Evolutionary conservation across 2,329 filamentous ascomycete genomes (phyloP).

Genomic region (Fusarium sterilihyphosum): DNA sequence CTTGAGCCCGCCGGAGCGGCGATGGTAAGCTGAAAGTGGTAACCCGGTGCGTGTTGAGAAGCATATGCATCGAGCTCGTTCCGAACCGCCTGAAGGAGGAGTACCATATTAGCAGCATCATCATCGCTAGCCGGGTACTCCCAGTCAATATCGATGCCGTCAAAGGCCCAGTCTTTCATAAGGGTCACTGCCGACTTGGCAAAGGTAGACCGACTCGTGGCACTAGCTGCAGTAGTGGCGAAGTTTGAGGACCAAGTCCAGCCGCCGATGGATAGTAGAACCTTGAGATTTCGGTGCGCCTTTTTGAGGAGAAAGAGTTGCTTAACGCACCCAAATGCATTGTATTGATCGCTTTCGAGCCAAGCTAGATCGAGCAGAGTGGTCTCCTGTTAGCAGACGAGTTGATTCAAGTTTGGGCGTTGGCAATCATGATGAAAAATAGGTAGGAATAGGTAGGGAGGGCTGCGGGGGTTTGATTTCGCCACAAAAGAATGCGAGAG

Average conservation of each 20-base stretch:
- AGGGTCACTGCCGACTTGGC: constrained; percentile 73
- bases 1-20: constrained; percentile 58
- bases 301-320: constrained; percentile 81
- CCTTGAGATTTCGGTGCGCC: constrained; percentile 76
- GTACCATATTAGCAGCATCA: constrained; percentile 53
- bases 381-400: background rate
- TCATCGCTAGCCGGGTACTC: constrained; percentile 48
- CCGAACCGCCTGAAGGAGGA: constrained; percentile 54
- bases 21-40: constrained; percentile 61
- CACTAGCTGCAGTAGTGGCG: constrained; percentile 69
- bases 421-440: background rate
- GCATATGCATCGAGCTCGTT: constrained; percentile 58
- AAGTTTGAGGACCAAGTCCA: constrained; percentile 84
- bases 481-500: no score
- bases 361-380: background rate
- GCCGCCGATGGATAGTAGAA: constrained; percentile 80
- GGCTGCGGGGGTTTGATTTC: no score
- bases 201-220: constrained; percentile 66
- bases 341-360: constrained; percentile 47
- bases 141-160: constrained; percentile 56
- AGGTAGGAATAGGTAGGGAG: background rate
- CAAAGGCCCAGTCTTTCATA: constrained; percentile 74
- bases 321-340: constrained; percentile 79
- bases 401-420: background rate
- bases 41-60: constrained; percentile 49